phyloP scores from a whole-genome alignment of 768 basidiomycete species.

The Sarcomyxa edulis region DNA sequence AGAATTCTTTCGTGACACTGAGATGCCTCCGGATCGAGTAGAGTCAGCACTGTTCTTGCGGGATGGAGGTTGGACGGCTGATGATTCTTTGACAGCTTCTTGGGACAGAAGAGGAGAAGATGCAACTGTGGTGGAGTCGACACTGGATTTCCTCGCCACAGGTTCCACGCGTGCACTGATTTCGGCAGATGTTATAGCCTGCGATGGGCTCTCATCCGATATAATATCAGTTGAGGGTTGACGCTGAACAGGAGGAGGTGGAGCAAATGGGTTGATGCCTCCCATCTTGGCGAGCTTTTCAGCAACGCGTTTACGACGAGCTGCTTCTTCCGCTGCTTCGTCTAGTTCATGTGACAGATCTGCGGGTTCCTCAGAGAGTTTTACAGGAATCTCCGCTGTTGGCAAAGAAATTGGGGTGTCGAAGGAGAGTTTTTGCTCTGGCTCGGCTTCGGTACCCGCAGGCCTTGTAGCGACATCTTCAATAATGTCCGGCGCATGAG shows the following conservation, averaged over 20 bases:
- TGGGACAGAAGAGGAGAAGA: neutral
- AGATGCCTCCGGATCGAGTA: slow-evolving; percentile 6
- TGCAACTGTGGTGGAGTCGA: neutral
- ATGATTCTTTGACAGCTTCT: too few species aligned
- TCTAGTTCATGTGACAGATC: slow-evolving; percentile 9
- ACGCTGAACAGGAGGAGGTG: slow-evolving; percentile 24
- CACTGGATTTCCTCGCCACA: neutral
- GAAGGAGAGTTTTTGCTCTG: neutral
- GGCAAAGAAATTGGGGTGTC: neutral
- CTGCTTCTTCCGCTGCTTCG: slow-evolving; percentile 46
- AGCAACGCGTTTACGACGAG: slow-evolving; percentile 52
- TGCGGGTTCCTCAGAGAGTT: slow-evolving; percentile 8
- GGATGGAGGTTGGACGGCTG: neutral
- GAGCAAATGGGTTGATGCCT: slow-evolving; percentile 49
- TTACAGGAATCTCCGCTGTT: neutral
- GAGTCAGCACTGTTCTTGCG: slow-evolving; percentile 15
- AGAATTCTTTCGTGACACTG: slow-evolving; percentile 9
- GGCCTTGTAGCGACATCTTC: neutral
- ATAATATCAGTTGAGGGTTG: slow-evolving; percentile 11
- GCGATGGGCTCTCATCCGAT: too few species aligned
- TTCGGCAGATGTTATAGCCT: too few species aligned
- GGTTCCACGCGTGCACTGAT: too few species aligned
- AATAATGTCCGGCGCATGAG: neutral
- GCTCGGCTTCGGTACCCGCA: neutral
- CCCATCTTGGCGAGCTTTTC: slow-evolving; percentile 49